phyloP scores from a whole-genome alignment of 2,329 filamentous ascomycete species.

The Dactylellina parvicollis region DNA sequence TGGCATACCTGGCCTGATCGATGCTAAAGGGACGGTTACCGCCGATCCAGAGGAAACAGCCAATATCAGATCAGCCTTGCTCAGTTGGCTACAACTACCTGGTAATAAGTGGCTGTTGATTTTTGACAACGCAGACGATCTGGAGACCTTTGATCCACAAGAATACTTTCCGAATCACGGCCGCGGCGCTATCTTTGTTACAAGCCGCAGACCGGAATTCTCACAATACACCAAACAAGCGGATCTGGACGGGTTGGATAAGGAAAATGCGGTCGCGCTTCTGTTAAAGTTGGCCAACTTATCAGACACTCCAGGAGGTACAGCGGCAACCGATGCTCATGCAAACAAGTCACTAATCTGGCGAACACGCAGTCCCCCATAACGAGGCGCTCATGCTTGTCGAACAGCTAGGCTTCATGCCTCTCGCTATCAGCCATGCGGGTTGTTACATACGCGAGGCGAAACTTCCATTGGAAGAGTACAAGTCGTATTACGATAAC shows the following conservation, averaged over 20 bases:
- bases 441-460: conserved; percentile 31
- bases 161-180: conserved; percentile 21
- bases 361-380: too few relatives aligned
- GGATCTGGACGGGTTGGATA: not conserved
- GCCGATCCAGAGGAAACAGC: not conserved
- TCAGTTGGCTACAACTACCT: conserved; percentile 1
- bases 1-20: not conserved
- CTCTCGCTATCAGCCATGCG: conserved; percentile 34
- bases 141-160: conserved; percentile 12
- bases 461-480: conserved; percentile 35
- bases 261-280: not conserved
- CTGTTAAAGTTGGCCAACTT: not conserved
- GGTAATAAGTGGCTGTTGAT: conserved; percentile 13
- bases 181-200: conserved; percentile 1
- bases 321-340: too few relatives aligned
- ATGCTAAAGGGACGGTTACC: conserved; percentile 1
- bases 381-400: too few relatives aligned
- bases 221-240: not conserved
- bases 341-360: too few relatives aligned
- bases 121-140: conserved; percentile 24
- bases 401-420: conserved; percentile 43
- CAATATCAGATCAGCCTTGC: conserved; percentile 1
- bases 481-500: conserved; percentile 37
- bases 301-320: not conserved
- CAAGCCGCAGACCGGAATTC: conserved; percentile 15